These are phyloP conservation scores for Xylariaceae sp. DNA, from an alignment of 2,329 filamentous ascomycete species.

Conservation along the genomic window DNA sequence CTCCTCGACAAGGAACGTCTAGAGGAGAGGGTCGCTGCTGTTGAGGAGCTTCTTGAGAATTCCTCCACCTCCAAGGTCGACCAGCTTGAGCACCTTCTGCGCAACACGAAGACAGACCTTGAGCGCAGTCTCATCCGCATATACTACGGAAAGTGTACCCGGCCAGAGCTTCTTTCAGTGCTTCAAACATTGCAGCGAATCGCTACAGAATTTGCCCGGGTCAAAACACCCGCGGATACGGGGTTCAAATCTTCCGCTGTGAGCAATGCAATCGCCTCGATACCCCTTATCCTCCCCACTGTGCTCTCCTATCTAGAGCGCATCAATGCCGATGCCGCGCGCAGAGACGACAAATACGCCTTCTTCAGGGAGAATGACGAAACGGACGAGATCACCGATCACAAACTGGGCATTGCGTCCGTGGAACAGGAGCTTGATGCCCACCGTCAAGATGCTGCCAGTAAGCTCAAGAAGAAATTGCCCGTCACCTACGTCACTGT, in stretches of 20 bases:
- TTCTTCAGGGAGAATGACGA: conserved; percentile 89
- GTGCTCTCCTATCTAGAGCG: conserved; percentile 74
- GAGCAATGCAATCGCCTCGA: conserved; percentile 64
- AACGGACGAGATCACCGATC: conserved; percentile 81
- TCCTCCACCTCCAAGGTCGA: conserved; percentile 65
- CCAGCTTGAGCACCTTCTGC: conserved; percentile 67
- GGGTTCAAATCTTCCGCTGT: conserved; percentile 71
- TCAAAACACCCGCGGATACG: conserved; percentile 60
- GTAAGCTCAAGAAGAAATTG: conserved; percentile 64
- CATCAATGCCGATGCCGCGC: conserved; percentile 80
- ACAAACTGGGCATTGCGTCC: conserved; percentile 86
- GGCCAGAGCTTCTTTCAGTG: conserved; percentile 79
- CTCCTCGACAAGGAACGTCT: conserved; percentile 71
- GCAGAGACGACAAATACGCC: conserved; percentile 83
- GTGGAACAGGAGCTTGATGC: conserved; percentile 85
- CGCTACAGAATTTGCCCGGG: conserved; percentile 66
- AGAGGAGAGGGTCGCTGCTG: conserved; percentile 75
- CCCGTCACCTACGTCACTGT: conserved; percentile 77
- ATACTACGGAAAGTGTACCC: conserved; percentile 93
- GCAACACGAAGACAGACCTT: conserved; percentile 71
- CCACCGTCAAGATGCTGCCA: conserved; percentile 67
- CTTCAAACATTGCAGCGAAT: conserved; percentile 83
- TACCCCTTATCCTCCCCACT: conserved; percentile 72
- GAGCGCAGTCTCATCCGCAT: conserved; percentile 92
- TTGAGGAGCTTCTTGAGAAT: conserved; percentile 76